Evolutionary conservation across 768 basidiomycete genomes (phyloP).

Genomic region (Pleurotus pulmonarius): DNA sequence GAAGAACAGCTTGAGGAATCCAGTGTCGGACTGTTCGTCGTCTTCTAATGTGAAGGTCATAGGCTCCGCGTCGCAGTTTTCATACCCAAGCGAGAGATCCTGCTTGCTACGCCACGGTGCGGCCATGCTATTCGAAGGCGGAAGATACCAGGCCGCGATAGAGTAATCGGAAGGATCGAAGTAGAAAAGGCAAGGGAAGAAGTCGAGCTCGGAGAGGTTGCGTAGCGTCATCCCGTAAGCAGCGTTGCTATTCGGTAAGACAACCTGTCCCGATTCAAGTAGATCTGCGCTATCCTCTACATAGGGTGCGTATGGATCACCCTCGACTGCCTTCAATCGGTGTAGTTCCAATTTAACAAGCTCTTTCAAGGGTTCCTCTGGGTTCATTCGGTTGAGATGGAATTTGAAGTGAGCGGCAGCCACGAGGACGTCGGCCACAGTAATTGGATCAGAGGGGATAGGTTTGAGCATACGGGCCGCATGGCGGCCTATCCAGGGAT

Average conservation of each 20-base stretch:
- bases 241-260: constrained; percentile 17
- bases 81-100: constrained; percentile 35
- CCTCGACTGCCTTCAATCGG: constrained; percentile 11
- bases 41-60: constrained; percentile 26
- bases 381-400: constrained; percentile 22
- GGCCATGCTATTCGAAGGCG: constrained; percentile 14
- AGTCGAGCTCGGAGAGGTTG: constrained; percentile 25
- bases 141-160: constrained; percentile 25
- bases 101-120: not conserved
- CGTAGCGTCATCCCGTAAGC: constrained; percentile 30
- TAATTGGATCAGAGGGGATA: not conserved
- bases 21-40: constrained; percentile 31
- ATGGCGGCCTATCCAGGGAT: not conserved
- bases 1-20: constrained; percentile 38
- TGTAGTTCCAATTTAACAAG: constrained; percentile 17
- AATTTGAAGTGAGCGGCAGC: constrained; percentile 20
- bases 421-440: not conserved
- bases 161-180: constrained; percentile 37
- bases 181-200: constrained; percentile 38
- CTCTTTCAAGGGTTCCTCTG: constrained; percentile 17
- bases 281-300: not conserved
- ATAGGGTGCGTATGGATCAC: not conserved
- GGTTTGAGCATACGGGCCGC: not conserved
- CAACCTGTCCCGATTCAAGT: not conserved
- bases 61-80: constrained; percentile 27